These are phyloP conservation scores for Bryoerythrophyllum caledonicum DNA, from an alignment of 225 moss, liverwort and hornwort genomes.

Conservation along the genomic window DNA sequence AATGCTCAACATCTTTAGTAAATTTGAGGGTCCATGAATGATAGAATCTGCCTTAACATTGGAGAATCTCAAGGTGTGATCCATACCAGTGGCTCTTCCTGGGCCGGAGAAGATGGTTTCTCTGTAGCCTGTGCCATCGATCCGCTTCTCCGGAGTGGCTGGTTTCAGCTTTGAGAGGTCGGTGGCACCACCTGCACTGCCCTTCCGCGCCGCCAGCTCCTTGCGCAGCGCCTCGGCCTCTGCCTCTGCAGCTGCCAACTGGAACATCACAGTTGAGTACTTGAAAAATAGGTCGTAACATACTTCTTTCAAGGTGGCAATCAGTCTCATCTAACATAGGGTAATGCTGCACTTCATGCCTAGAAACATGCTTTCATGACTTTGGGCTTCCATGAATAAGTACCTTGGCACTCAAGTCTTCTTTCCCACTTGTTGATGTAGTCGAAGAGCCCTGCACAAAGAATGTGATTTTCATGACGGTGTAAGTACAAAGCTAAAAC, in stretches of 20 bases:
- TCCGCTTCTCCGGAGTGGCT: slow-evolving; percentile 79
- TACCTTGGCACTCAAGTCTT: slow-evolving; percentile 65
- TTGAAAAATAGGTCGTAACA: too few relatives aligned
- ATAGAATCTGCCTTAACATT: too few relatives aligned
- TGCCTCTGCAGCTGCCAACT: slow-evolving; percentile 99
- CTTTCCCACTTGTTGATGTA: slow-evolving; percentile 56
- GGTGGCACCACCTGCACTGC: slow-evolving; percentile 31
- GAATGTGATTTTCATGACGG: neutral
- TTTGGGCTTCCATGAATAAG: neutral
- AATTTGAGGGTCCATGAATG: too few relatives aligned
- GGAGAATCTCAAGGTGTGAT: too few relatives aligned
- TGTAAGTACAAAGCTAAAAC: neutral
- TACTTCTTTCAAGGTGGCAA: too few relatives aligned
- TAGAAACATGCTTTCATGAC: neutral
- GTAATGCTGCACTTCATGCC: neutral
- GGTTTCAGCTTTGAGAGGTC: slow-evolving; percentile 88
- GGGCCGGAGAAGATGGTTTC: slow-evolving; percentile 90
- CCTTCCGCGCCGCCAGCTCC: slow-evolving; percentile 73
- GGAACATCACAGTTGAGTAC: slow-evolving; percentile 70
- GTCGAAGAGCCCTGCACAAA: slow-evolving; percentile 43
- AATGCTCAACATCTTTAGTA: too few relatives aligned
- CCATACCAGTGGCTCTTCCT: slow-evolving; percentile 55
- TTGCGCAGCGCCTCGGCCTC: slow-evolving; percentile 88
- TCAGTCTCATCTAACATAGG: neutral
- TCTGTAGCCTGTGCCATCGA: slow-evolving; percentile 95